Base-by-base conservation (phyloP, 2,329 filamentous ascomycete genomes). In the Fusarium bulbicola region DNA sequence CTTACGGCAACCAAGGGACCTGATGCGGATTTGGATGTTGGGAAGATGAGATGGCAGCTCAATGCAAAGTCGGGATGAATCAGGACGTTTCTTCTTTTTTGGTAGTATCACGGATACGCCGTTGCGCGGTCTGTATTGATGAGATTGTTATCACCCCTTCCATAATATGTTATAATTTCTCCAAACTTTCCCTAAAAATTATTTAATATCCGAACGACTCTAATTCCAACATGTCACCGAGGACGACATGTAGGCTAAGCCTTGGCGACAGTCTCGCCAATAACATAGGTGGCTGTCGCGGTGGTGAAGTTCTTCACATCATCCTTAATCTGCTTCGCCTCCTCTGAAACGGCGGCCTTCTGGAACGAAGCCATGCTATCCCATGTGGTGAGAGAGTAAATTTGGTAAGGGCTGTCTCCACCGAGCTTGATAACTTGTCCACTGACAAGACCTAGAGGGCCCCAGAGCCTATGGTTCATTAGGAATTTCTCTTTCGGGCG, bases 301-400 rank as follows among this genome's bases (percentile, higher is more conserved):
- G 64, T 68, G 2, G 66, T 68, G 24, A 68, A 68, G 28, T 68
- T 68, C 49, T 68, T 68, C 3, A 68, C 49, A 40, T 68, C 66
- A 0, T 40, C 66, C 11, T 28, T 52, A 1, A 68, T 20, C 5
- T 52, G 34, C 64, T 68, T 68, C 8, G 64, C 7, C 7, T 56
- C 64, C 34, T 68, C 66, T 5, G 40, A 42, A 5, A 6, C 16
- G 0, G 34, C n/a, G n/a, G 66, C 66, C 46, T 61, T 68, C 18
- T 68, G 66, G 64, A 68, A 68, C 6, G 64, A 40, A 13, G 57
- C 66, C 10, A 63, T 6, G 32, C 66, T 68, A 9, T 68, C 66
- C 64, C 64, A 68, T 28, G 24, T 49, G 7, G 63, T 40, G 34
- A 68, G 21, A 9, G 16, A 21, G 21, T 63, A 63, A 16, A 68